phyloP scores from a whole-genome alignment of 2,329 filamentous ascomycete species.

The Tolypocladium ophioglossoides region DNA sequence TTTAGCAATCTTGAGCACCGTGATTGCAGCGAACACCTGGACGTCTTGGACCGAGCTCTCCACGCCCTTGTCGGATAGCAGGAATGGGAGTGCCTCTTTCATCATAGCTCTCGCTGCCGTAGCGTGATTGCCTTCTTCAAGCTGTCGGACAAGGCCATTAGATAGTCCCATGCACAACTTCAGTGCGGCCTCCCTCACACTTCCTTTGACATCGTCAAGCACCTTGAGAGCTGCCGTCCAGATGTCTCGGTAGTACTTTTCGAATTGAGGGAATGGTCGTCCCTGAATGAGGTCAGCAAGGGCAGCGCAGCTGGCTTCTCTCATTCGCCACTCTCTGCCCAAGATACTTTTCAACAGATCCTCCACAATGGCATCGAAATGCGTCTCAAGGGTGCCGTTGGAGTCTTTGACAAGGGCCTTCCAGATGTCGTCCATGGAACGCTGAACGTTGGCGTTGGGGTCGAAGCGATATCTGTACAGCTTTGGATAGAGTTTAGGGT shows the following conservation, averaged over 20 bases:
- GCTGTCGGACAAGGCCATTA: constrained; percentile 71
- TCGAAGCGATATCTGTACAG: constrained; percentile 92
- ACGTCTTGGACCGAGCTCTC: constrained; percentile 86
- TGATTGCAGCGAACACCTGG: constrained; percentile 70
- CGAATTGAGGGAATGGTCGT: constrained; percentile 64
- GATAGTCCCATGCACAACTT: constrained; percentile 76
- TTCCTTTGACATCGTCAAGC: constrained; percentile 90
- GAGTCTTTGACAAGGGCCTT: constrained; percentile 88
- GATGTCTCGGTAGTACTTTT: constrained; percentile 73
- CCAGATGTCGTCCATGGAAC: constrained; percentile 98
- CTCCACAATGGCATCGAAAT: constrained; percentile 83
- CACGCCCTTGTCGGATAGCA: constrained; percentile 79
- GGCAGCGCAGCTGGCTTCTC: constrained; percentile 85
- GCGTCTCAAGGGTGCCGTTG: constrained; percentile 59
- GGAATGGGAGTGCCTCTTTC: constrained; percentile 76
- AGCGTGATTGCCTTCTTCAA: constrained; percentile 65
- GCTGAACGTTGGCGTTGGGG: constrained; percentile 83
- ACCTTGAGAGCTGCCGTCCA: constrained; percentile 84
- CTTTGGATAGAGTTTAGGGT: constrained; percentile 92
- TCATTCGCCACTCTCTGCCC: constrained; percentile 85
- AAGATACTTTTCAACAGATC: constrained; percentile 80
- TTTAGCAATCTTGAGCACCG: constrained; percentile 82
- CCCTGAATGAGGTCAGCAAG: constrained; percentile 83
- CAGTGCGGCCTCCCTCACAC: constrained; percentile 71
- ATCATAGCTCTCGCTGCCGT: constrained; percentile 71